These are phyloP conservation scores for Bretschneidera sinensis DNA, from an alignment of 345 rosid genomes.

Conservation along the genomic window DNA sequence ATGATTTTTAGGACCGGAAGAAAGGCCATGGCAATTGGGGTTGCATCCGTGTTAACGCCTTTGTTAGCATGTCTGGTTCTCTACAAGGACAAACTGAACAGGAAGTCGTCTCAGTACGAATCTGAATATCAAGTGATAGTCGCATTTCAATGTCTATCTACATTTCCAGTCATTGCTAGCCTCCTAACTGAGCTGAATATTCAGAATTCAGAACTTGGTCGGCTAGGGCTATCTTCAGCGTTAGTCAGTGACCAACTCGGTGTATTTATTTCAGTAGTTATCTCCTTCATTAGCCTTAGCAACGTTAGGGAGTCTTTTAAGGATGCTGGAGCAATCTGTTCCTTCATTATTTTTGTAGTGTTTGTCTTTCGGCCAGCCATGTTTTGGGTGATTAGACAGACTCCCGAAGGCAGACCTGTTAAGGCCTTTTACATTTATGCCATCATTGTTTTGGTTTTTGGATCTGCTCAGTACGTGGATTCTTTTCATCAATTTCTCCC, in stretches of 20 bases:
- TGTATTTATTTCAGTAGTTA: neutral
- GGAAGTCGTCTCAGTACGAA: too few species aligned
- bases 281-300: neutral
- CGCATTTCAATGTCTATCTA: slow-evolving; percentile 18
- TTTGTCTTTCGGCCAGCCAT: slow-evolving; percentile 18
- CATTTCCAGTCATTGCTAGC: slow-evolving; percentile 35
- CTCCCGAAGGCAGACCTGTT: slow-evolving; percentile 35
- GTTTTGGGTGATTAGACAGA: slow-evolving; percentile 27
- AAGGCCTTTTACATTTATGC: slow-evolving; percentile 21
- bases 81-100: neutral
- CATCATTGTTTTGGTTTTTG: slow-evolving; percentile 28
- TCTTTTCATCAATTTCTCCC: slow-evolving; percentile 23
- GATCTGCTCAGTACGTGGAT: slow-evolving; percentile 19
- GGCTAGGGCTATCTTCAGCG: slow-evolving; percentile 37
- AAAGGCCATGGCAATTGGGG: slow-evolving; percentile 26
- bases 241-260: slow-evolving; percentile 27
- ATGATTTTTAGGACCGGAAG: slow-evolving; percentile 19
- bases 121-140: slow-evolving; percentile 8
- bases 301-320: neutral
- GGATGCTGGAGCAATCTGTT: neutral
- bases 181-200: slow-evolving; percentile 43
- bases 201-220: slow-evolving; percentile 44
- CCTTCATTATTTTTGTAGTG: neutral
- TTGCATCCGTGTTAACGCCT: slow-evolving; percentile 25
- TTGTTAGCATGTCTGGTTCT: neutral